phyloP scores from a whole-genome alignment of 2,329 filamentous ascomycete genomes.

The Atkinsonella hypoxylon region DNA sequence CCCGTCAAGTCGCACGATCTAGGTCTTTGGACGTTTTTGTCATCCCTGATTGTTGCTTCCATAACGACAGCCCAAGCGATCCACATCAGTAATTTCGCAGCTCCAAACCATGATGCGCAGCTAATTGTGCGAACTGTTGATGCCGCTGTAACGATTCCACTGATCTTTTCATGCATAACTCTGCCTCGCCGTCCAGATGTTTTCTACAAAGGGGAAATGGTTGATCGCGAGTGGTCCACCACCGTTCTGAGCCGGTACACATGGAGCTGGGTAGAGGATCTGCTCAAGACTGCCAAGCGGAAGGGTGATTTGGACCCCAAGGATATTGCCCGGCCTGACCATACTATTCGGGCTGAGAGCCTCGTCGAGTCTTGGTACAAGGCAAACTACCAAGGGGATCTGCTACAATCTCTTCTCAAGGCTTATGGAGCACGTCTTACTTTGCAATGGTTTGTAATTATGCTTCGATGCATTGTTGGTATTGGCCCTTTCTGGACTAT shows the following conservation, averaged over 20 bases:
- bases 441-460: slow-evolving; percentile 46
- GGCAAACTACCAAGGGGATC: slow-evolving; percentile 31
- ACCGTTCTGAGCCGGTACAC: slow-evolving; percentile 51
- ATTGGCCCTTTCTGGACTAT: slow-evolving; percentile 62
- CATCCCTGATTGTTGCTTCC: slow-evolving; percentile 30
- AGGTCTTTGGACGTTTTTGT: slow-evolving; percentile 39
- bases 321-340: slow-evolving; percentile 51
- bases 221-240: slow-evolving; percentile 52
- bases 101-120: slow-evolving; percentile 24
- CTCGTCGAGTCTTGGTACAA: slow-evolving; percentile 37
- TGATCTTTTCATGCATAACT: slow-evolving; percentile 36
- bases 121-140: slow-evolving; percentile 36
- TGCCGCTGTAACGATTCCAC: slow-evolving; percentile 29
- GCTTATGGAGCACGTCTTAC: slow-evolving; percentile 44
- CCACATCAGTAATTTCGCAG: slow-evolving; percentile 19
- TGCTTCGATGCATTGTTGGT: slow-evolving; percentile 43
- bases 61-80: slow-evolving; percentile 34
- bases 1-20: slow-evolving; percentile 41
- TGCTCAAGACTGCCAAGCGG: slow-evolving; percentile 42
- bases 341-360: slow-evolving; percentile 38
- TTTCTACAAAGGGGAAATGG: slow-evolving; percentile 41
- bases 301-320: slow-evolving; percentile 48
- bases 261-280: slow-evolving; percentile 48
- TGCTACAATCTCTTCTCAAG: slow-evolving; percentile 49
- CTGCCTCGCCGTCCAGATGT: slow-evolving; percentile 59